Base-by-base conservation (phyloP, 2,329 filamentous ascomycete species). In the Talaromyces sp. region DNA sequence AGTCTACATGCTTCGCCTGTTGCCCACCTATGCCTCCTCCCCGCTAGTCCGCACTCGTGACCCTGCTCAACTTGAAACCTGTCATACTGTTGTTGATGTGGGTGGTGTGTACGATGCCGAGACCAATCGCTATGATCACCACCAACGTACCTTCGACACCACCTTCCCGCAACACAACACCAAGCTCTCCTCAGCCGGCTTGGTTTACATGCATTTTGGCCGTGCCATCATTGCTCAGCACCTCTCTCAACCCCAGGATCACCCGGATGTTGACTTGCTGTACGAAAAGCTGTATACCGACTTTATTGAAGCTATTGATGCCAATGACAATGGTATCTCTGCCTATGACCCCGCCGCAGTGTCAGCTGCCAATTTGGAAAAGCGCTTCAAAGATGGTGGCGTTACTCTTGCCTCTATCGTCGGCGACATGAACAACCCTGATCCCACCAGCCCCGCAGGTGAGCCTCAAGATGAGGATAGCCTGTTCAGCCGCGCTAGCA, bases 11-110 rank as follows among this genome's bases (percentile, higher is more conserved):
- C 89, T 99, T 64, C 91, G 91, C 61, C 84, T 89, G 52, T 88
- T 97, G 16, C 93, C 94, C 19, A 78, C 86, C 54, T 99, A 97
- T 80, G 73, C 81, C 51, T 77, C 82, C 63, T 87, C 91, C 22
- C 72, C 81, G 39, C 87, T 99, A 39, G 80, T 96, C 46, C 91
- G 94, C 64, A 96, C 92, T 43, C 89, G 94, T 67, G 91, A 99
- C 74, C 86, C 91, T 16, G 82, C 85, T 22, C 72, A 87, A 29
- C 87, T 99, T 35, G 83, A 85, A 36, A 84, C 83, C 54, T 97
- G 93, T 81, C 90, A 97, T 79, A 96, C 91, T 50, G 92, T 99
- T 54, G 93, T 97, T 64, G 94, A 99, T 70, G 94, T 97, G n/a
- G 92, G 93, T 69, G 93, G 92, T 65, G 89, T 93, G 74, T 97